phyloP scores from a whole-genome alignment of 306 rosid species.

The Leucaena leucocephala region DNA sequence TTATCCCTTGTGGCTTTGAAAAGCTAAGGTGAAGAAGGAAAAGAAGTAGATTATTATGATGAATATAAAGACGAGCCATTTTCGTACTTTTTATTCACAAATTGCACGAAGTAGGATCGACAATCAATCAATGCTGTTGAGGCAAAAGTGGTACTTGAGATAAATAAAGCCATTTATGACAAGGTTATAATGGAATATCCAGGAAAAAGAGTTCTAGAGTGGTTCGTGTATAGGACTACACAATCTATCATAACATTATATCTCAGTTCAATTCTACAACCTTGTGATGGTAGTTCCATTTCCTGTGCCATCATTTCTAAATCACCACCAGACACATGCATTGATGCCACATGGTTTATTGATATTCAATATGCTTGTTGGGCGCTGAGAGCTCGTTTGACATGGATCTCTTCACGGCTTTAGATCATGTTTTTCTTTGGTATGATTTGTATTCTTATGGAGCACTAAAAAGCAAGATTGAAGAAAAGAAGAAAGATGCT shows the following conservation, averaged over 20 bases:
- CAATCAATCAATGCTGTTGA: too few relatives aligned
- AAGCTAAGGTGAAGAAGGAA: background rate
- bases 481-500: background rate
- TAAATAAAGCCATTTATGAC: background rate
- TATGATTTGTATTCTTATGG: background rate
- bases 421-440: background rate
- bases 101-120: background rate
- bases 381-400: too few relatives aligned
- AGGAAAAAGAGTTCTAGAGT: background rate
- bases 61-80: too few relatives aligned
- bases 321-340: rapidly evolving
- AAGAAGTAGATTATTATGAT: too few relatives aligned
- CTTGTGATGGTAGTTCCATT: background rate
- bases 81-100: background rate
- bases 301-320: background rate
- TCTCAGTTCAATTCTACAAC: background rate
- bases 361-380: background rate
- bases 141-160: background rate
- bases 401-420: too few relatives aligned
- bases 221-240: background rate
- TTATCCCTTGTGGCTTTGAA: background rate
- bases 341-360: background rate
- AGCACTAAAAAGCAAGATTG: background rate
- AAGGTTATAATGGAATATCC: background rate
- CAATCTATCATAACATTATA: background rate